Percentiles rank a stretch among this genome's conserved stretches.
These are phyloP conservation scores for Neonectria sp. DNA, from an alignment of 2,329 filamentous ascomycete species.

Conservation along the genomic window DNA sequence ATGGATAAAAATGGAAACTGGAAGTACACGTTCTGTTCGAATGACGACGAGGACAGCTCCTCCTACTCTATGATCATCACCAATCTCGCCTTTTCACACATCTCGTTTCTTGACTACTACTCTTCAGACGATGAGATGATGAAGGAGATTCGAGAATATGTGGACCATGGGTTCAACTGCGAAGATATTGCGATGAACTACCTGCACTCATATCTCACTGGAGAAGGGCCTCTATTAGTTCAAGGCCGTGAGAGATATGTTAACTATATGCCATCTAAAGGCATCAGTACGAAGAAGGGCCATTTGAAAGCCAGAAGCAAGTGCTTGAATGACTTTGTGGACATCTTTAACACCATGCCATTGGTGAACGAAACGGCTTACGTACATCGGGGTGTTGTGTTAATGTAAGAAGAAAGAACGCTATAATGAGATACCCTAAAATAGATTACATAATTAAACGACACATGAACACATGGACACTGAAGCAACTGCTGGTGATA, in stretches of 20 bases:
- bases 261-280: slow-evolving; percentile 45
- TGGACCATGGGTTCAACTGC: slow-evolving; percentile 56
- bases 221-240: slow-evolving; percentile 51
- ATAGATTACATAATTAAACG: not conserved
- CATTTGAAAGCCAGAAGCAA: slow-evolving; percentile 48
- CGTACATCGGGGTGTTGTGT: slow-evolving; percentile 44
- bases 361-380: slow-evolving; percentile 48
- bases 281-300: slow-evolving; percentile 49
- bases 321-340: slow-evolving; percentile 51
- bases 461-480: not conserved
- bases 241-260: slow-evolving; percentile 45
- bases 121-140: slow-evolving; percentile 49
- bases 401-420: slow-evolving; percentile 29
- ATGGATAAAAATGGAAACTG: slow-evolving; percentile 41
- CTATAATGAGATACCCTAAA: not conserved
- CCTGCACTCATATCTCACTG: slow-evolving; percentile 50
- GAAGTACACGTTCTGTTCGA: slow-evolving; percentile 50
- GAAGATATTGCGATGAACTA: slow-evolving; percentile 58
- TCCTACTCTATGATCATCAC: slow-evolving; percentile 55
- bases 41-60: slow-evolving; percentile 34
- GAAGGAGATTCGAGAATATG: slow-evolving; percentile 49
- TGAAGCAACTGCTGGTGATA: not conserved
- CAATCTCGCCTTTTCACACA: slow-evolving; percentile 54
- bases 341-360: slow-evolving; percentile 51
- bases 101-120: slow-evolving; percentile 55